A percentile compares a stretch with the other conserved stretches of the same genome.
phyloP scores from a whole-genome alignment of 179 eudicot species.

The Amaranthus tricolor region DNA sequence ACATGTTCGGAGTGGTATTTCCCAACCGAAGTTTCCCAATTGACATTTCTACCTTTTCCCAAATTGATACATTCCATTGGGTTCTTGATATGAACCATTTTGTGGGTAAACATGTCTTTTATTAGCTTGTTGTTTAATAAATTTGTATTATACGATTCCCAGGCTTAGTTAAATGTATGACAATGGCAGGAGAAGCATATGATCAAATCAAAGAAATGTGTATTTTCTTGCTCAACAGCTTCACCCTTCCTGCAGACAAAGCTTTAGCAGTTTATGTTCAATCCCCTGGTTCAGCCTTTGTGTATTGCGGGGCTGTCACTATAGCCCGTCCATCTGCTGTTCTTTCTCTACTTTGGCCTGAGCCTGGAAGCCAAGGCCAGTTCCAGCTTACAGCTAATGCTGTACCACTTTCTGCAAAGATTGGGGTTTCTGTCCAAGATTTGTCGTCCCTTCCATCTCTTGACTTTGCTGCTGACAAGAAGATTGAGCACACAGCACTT shows the following conservation, averaged over 20 bases:
- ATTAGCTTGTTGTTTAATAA: neutral
- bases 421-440: slow-evolving; percentile 89
- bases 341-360: slow-evolving; percentile 77
- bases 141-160: neutral
- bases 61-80: slow-evolving; percentile 91
- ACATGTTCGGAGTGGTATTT: slow-evolving; percentile 84
- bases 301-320: slow-evolving; percentile 78
- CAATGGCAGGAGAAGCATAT: slow-evolving; percentile 62
- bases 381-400: slow-evolving; percentile 63
- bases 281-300: slow-evolving; percentile 81
- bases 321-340: slow-evolving; percentile 82
- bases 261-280: slow-evolving; percentile 96
- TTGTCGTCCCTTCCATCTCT: slow-evolving; percentile 62
- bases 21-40: slow-evolving; percentile 91
- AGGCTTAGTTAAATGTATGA: neutral
- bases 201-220: slow-evolving; percentile 77
- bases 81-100: slow-evolving; percentile 89
- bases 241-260: slow-evolving; percentile 82
- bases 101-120: slow-evolving; percentile 47
- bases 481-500: slow-evolving; percentile 73
- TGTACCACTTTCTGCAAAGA: slow-evolving; percentile 67
- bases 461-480: slow-evolving; percentile 71
- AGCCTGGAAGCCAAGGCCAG: slow-evolving; percentile 55
- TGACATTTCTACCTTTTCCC: slow-evolving; percentile 84
- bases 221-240: slow-evolving; percentile 73